Percentiles rank a stretch among this genome's conserved stretches.
These are phyloP conservation scores for Ganoderma lucidum DNA, from an alignment of 1,284 basidiomycete genomes.

Conservation along the genomic window DNA sequence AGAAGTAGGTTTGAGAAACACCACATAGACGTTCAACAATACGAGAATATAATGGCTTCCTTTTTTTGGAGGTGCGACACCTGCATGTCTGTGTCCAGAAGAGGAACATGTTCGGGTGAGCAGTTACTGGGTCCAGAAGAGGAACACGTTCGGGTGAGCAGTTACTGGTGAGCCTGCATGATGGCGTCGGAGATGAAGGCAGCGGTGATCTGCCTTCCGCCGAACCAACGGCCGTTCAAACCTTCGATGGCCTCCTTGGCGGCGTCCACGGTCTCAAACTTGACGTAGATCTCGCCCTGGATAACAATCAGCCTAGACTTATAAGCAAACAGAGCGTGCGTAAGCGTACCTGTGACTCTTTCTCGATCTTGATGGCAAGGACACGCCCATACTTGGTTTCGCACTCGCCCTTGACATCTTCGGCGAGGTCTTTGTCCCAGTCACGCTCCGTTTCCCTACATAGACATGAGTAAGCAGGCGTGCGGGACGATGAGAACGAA, in stretches of 20 bases:
- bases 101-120: background rate
- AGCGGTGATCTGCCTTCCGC: slow-evolving; percentile 87
- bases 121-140: slow-evolving; percentile 52
- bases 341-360: slow-evolving; percentile 83
- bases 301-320: slow-evolving; percentile 10
- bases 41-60: slow-evolving; percentile 31
- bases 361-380: slow-evolving; percentile 90
- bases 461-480: slow-evolving; percentile 4
- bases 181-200: slow-evolving; percentile 90
- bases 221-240: slow-evolving; percentile 96
- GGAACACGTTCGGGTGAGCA: background rate
- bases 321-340: background rate
- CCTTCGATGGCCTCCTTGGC: slow-evolving; percentile 89
- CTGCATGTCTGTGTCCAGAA: slow-evolving; percentile 3
- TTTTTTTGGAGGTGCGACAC: slow-evolving; percentile 23
- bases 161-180: slow-evolving; percentile 88
- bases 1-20: slow-evolving; percentile 31
- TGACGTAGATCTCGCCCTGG: slow-evolving; percentile 98
- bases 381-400: slow-evolving; percentile 92
- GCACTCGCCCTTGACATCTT: slow-evolving; percentile 96
- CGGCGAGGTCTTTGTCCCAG: slow-evolving; percentile 96
- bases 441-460: slow-evolving; percentile 91
- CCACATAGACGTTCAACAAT: slow-evolving; percentile 23
- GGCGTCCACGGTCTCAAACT: slow-evolving; percentile 82
- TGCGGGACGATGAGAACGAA: background rate